phyloP scores from a whole-genome alignment of 2,329 filamentous ascomycete species.

The Aplosporella prunicola region DNA sequence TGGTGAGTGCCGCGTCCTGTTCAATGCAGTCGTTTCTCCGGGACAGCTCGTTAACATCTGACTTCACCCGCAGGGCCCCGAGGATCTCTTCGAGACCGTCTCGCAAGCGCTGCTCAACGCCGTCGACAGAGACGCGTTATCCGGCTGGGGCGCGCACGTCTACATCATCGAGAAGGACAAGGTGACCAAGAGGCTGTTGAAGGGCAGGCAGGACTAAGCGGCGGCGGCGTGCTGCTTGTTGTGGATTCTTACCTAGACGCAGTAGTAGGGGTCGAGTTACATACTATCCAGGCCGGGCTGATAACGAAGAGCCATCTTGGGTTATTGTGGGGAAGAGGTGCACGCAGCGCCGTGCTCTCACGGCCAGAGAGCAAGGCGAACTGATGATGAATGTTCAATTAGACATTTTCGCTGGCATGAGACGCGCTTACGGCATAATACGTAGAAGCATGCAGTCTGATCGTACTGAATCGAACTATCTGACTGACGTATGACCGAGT shows the following conservation, averaged over 20 bases:
- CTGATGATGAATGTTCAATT: slow-evolving; percentile 6
- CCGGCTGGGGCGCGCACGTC: slow-evolving; percentile 96
- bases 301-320: background rate
- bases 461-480: no score
- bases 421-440: background rate
- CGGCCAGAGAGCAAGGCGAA: slow-evolving; percentile 3
- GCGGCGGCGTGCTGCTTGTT: background rate
- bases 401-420: background rate
- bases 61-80: slow-evolving; percentile 53
- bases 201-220: slow-evolving; percentile 76
- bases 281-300: slow-evolving; percentile 1
- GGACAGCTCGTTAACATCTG: background rate
- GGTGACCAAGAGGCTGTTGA: slow-evolving; percentile 96
- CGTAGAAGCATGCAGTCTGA: background rate
- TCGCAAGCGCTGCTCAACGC: slow-evolving; percentile 93
- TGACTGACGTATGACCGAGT: no score
- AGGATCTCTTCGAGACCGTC: slow-evolving; percentile 96
- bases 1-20: slow-evolving; percentile 66
- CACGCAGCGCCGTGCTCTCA: no score
- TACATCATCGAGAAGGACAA: slow-evolving; percentile 99
- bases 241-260: background rate
- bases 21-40: background rate
- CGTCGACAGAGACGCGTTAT: slow-evolving; percentile 91
- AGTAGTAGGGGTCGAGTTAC: background rate
- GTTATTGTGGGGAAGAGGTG: no score